Percentiles rank a stretch among this genome's conserved stretches.
phyloP scores from a whole-genome alignment of 148 eudicot species.

The Polygonum aviculare region DNA sequence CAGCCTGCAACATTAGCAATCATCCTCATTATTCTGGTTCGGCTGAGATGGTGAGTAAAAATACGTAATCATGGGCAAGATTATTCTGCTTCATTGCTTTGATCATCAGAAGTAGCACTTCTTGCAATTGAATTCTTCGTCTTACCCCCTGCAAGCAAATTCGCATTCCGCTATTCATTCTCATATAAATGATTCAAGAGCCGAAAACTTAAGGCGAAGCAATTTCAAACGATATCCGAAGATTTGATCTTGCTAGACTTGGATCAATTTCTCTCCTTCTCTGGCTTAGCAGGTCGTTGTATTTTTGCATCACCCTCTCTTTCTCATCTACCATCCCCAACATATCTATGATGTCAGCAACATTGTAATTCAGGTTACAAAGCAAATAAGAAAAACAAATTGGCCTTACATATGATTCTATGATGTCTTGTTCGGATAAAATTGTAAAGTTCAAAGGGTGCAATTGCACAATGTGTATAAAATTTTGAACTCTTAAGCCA shows the following conservation, averaged over 20 bases:
- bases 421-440: no score
- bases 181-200: background rate
- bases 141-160: conserved; percentile 5
- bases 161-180: background rate
- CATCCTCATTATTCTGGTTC: no score
- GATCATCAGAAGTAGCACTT: background rate
- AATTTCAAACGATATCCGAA: conserved; percentile 14
- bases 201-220: no score
- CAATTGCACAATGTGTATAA: no score
- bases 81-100: background rate
- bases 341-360: conserved; percentile 22
- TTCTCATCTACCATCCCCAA: conserved; percentile 57
- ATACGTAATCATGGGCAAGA: background rate
- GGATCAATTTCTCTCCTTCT: conserved; percentile 15
- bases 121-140: background rate
- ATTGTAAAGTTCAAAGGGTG: no score
- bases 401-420: no score
- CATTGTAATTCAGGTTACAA: no score
- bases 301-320: conserved; percentile 61
- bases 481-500: no score
- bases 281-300: conserved; percentile 37
- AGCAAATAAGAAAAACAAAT: no score
- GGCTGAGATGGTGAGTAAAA: no score
- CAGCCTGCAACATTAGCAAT: conserved; percentile 41
- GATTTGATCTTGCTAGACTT: conserved; percentile 19